Evolutionary conservation across 1,139 yeast species (phyloP), one percentile per base, ranked within the genome.

Genomic region (Magnusiomyces ingens): DNA sequence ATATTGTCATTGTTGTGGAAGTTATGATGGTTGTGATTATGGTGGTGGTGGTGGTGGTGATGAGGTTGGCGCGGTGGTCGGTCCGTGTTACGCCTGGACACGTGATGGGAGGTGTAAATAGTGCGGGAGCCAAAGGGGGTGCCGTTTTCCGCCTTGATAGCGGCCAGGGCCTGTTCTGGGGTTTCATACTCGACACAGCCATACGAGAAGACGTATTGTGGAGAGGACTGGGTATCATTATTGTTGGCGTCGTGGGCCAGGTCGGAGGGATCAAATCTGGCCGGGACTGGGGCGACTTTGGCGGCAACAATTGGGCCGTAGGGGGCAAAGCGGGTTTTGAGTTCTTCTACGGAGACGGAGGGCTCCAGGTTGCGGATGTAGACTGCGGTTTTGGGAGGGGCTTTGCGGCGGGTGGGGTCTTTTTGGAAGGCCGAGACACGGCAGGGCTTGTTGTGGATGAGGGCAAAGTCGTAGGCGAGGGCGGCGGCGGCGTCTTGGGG

Each of bases 391-490:
- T 36, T 59, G 55, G 54, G 54, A 48, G 52, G 49, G 44, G 48
- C 22, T 93, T 62, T 86, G 79, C 95, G 81, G 66, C 81, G 72
- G 57, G 91, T 78, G 59, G 95, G 95, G 70, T 87, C 94, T 77
- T 94, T 83, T 76, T 86, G 94, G 62, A 94, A 86, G 89, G 95
- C 86, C 91, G 86, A 85, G 73, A 89, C 87, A 75, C 95, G 83
- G 73, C 94, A 85, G 64, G 93, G 89, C 69, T 83, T 84, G 67
- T 93, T 94, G 71, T 87, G 87, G 70, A 90, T 78, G 66, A 81
- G 81, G 60, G 85, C 74, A 74, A 87, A 86, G 81, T 85, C 84
- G 68, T 84, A 85, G 65, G 84, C 90, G 69, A 88, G 78, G 59
- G 96, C 96, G 65, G 77, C 79, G 72, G 81, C 85, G 65, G 95